Percentiles rank a stretch among this genome's conserved stretches.
Evolutionary conservation across 176 grass and related monocot genomes (phyloP).

Genomic region (Triticum turgidum): DNA sequence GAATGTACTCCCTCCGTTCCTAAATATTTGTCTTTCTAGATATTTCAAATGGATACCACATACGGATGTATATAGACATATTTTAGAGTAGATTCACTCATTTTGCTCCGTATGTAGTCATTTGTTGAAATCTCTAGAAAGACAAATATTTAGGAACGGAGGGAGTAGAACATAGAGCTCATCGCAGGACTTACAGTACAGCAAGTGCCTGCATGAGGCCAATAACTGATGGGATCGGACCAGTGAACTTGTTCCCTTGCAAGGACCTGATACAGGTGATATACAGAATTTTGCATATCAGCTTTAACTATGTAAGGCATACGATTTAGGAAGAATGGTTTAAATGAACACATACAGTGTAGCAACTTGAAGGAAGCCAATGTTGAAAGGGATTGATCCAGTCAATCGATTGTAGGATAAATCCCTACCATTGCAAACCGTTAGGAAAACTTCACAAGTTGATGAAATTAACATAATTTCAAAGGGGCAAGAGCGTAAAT

Average conservation of each 20-base stretch:
- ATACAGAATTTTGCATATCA: neutral
- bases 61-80: too few species aligned
- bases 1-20: neutral
- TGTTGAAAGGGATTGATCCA: conserved; percentile 94
- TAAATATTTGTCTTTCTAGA: too few species aligned
- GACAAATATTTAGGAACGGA: too few species aligned
- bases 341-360: conserved; percentile 64
- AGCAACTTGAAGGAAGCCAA: conserved; percentile 97
- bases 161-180: neutral
- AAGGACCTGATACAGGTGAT: conserved; percentile 58
- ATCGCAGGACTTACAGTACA: conserved; percentile 64
- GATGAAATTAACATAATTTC: neutral
- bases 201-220: conserved; percentile 98
- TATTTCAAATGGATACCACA: too few species aligned
- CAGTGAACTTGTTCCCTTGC: conserved; percentile 89
- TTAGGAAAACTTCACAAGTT: conserved; percentile 6
- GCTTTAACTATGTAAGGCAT: neutral
- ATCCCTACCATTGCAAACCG: conserved; percentile 63
- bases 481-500: neutral
- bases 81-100: too few species aligned
- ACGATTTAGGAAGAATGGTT: neutral
- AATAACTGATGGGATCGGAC: conserved; percentile 90
- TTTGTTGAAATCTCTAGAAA: too few species aligned
- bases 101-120: too few species aligned
- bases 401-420: conserved; percentile 84